A percentile compares a stretch with the other conserved stretches of the same genome.
Conservation (phyloP, 176 grass and related monocot species). For the Bonia amplexicaulis region DNA sequence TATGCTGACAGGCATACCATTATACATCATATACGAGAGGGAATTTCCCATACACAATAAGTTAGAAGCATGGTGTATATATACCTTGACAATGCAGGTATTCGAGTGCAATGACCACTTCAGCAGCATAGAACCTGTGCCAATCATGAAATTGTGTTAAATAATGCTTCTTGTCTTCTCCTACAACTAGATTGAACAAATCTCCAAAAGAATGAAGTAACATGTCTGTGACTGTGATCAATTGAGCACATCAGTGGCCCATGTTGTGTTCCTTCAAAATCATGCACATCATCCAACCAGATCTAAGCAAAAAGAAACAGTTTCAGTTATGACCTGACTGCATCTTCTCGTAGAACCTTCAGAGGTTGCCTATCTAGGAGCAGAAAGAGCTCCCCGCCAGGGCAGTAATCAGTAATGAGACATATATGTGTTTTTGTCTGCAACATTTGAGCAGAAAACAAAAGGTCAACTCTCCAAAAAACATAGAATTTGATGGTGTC, state of each 20-base stretch:
- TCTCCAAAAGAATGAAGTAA: neutral
- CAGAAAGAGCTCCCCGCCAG: constrained; percentile 85
- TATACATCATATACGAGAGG: neutral
- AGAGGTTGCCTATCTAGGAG: constrained; percentile 78
- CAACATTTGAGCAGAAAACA: constrained; percentile 26
- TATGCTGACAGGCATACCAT: neutral
- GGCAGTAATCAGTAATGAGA: constrained; percentile 83
- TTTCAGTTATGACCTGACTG: constrained; percentile 59
- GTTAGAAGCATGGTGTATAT: neutral
- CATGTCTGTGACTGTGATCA: neutral
- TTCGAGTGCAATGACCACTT: constrained; percentile 85
- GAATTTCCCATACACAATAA: neutral
- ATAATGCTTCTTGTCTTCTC: neutral
- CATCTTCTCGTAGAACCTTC: constrained; percentile 85
- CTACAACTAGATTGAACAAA: neutral
- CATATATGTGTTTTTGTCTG: constrained; percentile 93
- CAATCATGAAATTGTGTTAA: constrained; percentile 14
- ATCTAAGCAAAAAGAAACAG: neutral
- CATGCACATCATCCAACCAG: neutral
- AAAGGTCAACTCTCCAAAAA: neutral
- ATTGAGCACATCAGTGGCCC: neutral
- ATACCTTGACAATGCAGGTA: constrained; percentile 96
- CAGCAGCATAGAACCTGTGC: constrained; percentile 82
- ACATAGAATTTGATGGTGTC: neutral
- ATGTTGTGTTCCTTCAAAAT: neutral